Conservation (phyloP, 2,329 filamentous ascomycete species). For the Pyrenochaeta sp. region DNA sequence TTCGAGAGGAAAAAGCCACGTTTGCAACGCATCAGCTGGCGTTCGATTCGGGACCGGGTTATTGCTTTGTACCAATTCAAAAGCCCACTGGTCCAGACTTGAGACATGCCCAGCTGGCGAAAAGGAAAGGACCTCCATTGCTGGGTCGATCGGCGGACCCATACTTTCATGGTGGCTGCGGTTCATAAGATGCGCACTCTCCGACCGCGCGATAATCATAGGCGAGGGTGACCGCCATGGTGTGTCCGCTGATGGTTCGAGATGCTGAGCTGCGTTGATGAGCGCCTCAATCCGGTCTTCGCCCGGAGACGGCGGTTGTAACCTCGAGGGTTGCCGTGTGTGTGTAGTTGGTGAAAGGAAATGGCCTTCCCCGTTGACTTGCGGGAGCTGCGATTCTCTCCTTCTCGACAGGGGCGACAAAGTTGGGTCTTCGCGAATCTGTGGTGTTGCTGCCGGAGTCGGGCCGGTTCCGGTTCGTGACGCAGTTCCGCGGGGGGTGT, state of each 20-base stretch:
- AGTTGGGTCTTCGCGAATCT: conserved; percentile 32
- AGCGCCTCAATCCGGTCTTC: conserved; percentile 49
- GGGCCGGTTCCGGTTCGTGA: conserved; percentile 28
- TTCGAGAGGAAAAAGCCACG: conserved; percentile 49
- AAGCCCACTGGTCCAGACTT: conserved; percentile 49
- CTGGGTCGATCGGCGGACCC: conserved; percentile 49
- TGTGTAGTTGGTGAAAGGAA: conserved; percentile 24
- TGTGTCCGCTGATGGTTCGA: conserved; percentile 43
- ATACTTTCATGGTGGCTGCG: conserved; percentile 43
- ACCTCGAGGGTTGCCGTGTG: conserved; percentile 17
- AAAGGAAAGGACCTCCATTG: conserved; percentile 48
- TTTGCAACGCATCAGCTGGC: conserved; percentile 47
- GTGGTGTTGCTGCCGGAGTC: conserved; percentile 29
- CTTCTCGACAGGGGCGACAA: conserved; percentile 38
- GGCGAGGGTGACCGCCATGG: conserved; percentile 48
- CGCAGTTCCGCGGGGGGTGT: conserved; percentile 22
- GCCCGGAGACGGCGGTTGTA: conserved; percentile 36
- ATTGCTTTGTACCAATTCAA: conserved; percentile 48
- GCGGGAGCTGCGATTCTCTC: conserved; percentile 34
- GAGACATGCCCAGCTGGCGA: conserved; percentile 45
- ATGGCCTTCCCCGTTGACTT: conserved; percentile 28
- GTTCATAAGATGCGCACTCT: conserved; percentile 31
- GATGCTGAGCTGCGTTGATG: conserved; percentile 49
- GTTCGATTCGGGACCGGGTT: conserved; percentile 47
- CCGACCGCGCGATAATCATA: conserved; percentile 35